Base-by-base conservation (phyloP, 768 basidiomycete species). In the Rhodosporidiobolus sp. region DNA sequence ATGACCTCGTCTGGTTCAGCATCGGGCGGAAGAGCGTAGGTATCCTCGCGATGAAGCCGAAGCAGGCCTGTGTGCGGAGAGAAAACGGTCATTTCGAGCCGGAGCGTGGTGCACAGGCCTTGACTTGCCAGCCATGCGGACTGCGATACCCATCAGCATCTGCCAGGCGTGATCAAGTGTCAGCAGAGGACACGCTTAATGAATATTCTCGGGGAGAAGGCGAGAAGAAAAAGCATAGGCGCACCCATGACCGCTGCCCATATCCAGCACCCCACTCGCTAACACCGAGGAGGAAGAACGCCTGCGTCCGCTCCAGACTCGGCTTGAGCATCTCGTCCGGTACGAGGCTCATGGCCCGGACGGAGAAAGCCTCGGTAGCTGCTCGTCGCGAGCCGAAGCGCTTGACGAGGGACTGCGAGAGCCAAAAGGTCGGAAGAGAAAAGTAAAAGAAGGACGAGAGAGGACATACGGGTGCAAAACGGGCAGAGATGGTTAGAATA, bases 281-380 rank as follows among this genome's bases (percentile, higher is more conserved):
- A 4, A 46, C 52, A 12, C 49, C 43, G 8, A 63, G 63, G 0
- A 63, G 24, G 52, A 63, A 63, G 35, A 63, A 53, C 34, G 50
- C 52, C 63, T 63, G 63, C 32, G 20, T n/a, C 5, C 26, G 7
- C 7, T 35, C 32, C 12, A 63, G 34, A 12, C 30, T n/a, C 11
- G 63, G 63, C 16, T 43, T 35, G 50, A 53, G 52, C 63, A 63
- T 54, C 63, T 63, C 63, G 19, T 24, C 24, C n/a, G 45, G n/a
- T 22, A 54, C 50, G 49, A 63, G 32, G 26, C 26, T 19, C 4
- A 32, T 20, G 9, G 63, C 63, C 12, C 22, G 34, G 14, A 12
- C 17, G 12, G 20, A 17, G 52, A 30, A 63, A 52, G 26, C 35
- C 16, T 63, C 52, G n/a, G 63, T 54, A 6, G 52, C 63, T 12